Evolutionary conservation across 305 asterid species (phyloP), one percentile per base, ranked within the genome.

Genomic region (Fraxinus velutina): DNA sequence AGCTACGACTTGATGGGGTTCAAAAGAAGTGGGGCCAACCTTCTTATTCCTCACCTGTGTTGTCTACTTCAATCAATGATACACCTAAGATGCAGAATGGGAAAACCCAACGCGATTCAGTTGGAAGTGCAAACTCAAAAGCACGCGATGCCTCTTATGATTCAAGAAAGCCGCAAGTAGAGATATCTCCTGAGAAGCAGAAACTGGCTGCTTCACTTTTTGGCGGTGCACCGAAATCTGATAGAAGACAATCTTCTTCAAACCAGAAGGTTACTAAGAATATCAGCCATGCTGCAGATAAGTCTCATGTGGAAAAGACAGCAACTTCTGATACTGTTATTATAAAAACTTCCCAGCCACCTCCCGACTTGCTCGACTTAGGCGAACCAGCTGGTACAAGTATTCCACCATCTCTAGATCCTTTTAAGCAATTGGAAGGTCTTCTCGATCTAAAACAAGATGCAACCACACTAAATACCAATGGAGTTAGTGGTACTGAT

Each of bases 121-220:
- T 81, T 13, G 79, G 84, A 88, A 90, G 82, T 85, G 76, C 93
- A 74, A 89, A 84, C 81, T 73, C 91, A 47, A 91, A 84, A 87
- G 76, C 83, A 57, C 90, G 82, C 1, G 90, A 86, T 15, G 79
- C 79, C 1, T 86, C 94, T 77, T 89, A 89, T 83, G 94, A 89
- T 80, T 83, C 93, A 34, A 90, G 89, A 80, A 90, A 86, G 85
- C 91, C 86, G 79, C 91, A 88, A 78, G 82, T 84, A 12, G 99
- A 94, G 75, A 86, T 94, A 79, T 77, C 94, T 62, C 92, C 97
- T 0, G 98, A 94, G 82, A 96, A 92, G 91, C 98, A 94, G 80
- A 94, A 91, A 78, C 90, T 96, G 81, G 99, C 98, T 3, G 99
- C 97, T 78, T 96, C 98, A n/a, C 94, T 96, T 75, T 96, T 96